A percentile compares a stretch with the other conserved stretches of the same genome.
Evolutionary conservation across 192 early-diverging fungal genomes (phyloP).

Genomic region (Cetraspora pellucida): DNA sequence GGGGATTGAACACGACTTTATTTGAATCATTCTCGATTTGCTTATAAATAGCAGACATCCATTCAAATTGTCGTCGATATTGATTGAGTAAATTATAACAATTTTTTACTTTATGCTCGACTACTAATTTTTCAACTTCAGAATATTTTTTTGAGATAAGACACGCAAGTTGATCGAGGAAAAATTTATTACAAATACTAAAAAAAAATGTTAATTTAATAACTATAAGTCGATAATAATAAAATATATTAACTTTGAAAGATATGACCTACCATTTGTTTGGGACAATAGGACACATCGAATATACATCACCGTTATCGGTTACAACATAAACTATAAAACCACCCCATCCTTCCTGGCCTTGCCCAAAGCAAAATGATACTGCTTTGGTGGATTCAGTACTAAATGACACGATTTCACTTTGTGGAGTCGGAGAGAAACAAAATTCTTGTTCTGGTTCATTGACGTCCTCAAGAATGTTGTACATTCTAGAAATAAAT

Average conservation of each 20-base stretch:
- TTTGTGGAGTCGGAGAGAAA: slow-evolving; percentile 41
- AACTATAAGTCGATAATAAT: background rate
- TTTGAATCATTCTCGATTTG: slow-evolving; percentile 36
- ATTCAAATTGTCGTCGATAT: slow-evolving; percentile 44
- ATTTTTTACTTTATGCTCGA: background rate
- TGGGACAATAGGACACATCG: slow-evolving; percentile 80
- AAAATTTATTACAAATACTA: slow-evolving; percentile 11
- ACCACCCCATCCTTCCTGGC: slow-evolving; percentile 64
- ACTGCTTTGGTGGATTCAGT: slow-evolving; percentile 44
- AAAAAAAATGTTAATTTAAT: background rate
- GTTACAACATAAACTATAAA: slow-evolving; percentile 72
- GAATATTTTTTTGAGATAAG: slow-evolving; percentile 26
- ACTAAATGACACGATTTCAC: slow-evolving; percentile 39
- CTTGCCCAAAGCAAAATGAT: slow-evolving; percentile 54
- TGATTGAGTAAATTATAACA: background rate
- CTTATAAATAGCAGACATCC: slow-evolving; percentile 51
- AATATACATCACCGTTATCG: slow-evolving; percentile 71
- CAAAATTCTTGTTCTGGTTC: slow-evolving; percentile 69
- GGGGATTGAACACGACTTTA: slow-evolving; percentile 28
- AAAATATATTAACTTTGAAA: background rate
- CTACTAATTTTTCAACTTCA: background rate
- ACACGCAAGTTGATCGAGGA: slow-evolving; percentile 4
- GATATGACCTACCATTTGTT: slow-evolving; percentile 51
- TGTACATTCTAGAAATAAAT: slow-evolving; percentile 60
- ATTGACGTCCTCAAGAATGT: slow-evolving; percentile 62